Evolutionary conservation across 495 filamentous ascomycete genomes (phyloP).

Genomic region (Neurospora sp.): DNA sequence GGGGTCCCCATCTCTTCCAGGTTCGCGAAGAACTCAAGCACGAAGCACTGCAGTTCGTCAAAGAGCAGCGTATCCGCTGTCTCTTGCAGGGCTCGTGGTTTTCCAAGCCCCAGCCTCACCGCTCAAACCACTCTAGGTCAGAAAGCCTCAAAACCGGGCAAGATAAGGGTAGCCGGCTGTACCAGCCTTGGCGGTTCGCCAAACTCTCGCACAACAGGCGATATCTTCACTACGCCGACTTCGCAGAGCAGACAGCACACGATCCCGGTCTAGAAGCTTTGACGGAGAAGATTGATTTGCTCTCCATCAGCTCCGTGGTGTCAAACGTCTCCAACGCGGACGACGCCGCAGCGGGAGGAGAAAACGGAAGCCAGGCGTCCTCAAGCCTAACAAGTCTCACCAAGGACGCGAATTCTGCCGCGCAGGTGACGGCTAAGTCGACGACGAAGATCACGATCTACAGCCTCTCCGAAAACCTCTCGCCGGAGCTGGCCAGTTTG

Average conservation of each 20-base stretch:
- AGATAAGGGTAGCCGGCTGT: conserved; percentile 13
- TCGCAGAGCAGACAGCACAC: conserved; percentile 50
- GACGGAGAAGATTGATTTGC: conserved; percentile 77
- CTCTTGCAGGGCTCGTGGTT: conserved; percentile 89
- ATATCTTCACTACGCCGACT: conserved; percentile 87
- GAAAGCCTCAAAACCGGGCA: conserved; percentile 12
- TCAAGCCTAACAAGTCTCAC: conserved; percentile 22
- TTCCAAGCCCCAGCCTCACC: conserved; percentile 39
- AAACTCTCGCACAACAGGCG: conserved; percentile 86
- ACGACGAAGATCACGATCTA: conserved; percentile 89
- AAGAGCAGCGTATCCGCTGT: conserved; percentile 92
- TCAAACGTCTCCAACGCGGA: conserved; percentile 71
- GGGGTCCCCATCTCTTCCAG: conserved; percentile 81
- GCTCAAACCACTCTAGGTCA: background rate
- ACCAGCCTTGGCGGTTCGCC: conserved; percentile 63
- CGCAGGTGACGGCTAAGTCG: conserved; percentile 27
- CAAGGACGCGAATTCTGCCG: conserved; percentile 16
- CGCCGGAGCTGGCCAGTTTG: background rate
- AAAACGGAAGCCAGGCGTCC: conserved; percentile 1
- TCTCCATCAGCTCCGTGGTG: conserved; percentile 81
- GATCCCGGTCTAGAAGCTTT: conserved; percentile 67
- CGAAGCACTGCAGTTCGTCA: conserved; percentile 90
- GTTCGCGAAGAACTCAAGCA: conserved; percentile 88
- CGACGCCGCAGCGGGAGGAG: conserved; percentile 16
- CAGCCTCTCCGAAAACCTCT: conserved; percentile 44